phyloP scores from a whole-genome alignment of 805 yeast species.

The Hanseniaspora mollemarum region DNA sequence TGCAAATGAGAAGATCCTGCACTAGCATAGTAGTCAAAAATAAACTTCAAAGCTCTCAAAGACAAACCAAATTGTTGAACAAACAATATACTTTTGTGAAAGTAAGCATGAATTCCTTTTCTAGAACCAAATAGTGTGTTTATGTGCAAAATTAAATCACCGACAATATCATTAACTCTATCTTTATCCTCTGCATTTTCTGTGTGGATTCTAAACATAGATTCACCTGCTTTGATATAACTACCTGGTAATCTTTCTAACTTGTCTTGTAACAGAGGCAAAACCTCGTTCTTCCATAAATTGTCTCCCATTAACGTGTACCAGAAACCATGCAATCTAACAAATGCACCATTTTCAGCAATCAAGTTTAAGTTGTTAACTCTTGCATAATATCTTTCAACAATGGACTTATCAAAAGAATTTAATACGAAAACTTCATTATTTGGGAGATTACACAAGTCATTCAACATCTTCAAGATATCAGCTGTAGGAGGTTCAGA shows the following conservation, averaged over 20 bases:
- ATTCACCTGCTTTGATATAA: slow-evolving; percentile 57
- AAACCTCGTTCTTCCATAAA: slow-evolving; percentile 31
- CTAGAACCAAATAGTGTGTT: slow-evolving; percentile 54
- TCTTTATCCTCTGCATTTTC: slow-evolving; percentile 54
- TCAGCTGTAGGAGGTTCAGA: slow-evolving; percentile 52
- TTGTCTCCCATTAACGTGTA: slow-evolving; percentile 47
- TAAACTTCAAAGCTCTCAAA: slow-evolving; percentile 43
- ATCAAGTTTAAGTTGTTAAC: slow-evolving; percentile 64
- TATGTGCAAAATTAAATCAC: slow-evolving; percentile 75
- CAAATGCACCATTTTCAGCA: slow-evolving; percentile 82
- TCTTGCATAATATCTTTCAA: slow-evolving; percentile 58
- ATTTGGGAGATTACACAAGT: slow-evolving; percentile 43
- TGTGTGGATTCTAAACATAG: slow-evolving; percentile 65
- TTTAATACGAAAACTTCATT: slow-evolving; percentile 67
- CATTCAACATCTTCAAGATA: slow-evolving; percentile 45
- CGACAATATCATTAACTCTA: slow-evolving; percentile 56
- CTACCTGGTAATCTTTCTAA: slow-evolving; percentile 75
- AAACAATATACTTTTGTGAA: slow-evolving; percentile 56
- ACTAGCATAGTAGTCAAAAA: slow-evolving; percentile 33
- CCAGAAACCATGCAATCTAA: slow-evolving; percentile 53
- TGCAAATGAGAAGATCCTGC: slow-evolving; percentile 2
- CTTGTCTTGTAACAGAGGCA: slow-evolving; percentile 29
- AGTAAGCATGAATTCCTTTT: slow-evolving; percentile 62
- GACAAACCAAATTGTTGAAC: slow-evolving; percentile 57
- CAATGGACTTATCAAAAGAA: slow-evolving; percentile 48